Percentiles rank a stretch among this genome's conserved stretches.
These are phyloP conservation scores for Brettanomyces nanus DNA, from an alignment of 805 yeast genomes.

Conservation along the genomic window DNA sequence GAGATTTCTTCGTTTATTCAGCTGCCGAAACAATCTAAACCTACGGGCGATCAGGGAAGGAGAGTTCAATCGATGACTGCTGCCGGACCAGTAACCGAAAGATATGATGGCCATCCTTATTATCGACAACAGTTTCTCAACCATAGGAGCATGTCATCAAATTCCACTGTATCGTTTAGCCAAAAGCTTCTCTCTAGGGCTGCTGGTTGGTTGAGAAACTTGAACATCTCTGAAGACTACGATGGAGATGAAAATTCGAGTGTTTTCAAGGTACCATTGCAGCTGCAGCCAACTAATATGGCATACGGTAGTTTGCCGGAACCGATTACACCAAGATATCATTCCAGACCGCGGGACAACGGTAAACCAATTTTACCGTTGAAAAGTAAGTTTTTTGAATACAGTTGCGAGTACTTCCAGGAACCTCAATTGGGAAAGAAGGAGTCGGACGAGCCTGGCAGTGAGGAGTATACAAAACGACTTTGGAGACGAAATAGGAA, in stretches of 20 bases:
- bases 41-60: slow-evolving; percentile 4
- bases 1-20: background rate
- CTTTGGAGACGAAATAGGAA: slow-evolving; percentile 88
- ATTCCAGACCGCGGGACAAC: slow-evolving; percentile 20
- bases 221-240: slow-evolving; percentile 15
- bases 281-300: slow-evolving; percentile 20
- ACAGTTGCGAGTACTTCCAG: slow-evolving; percentile 84
- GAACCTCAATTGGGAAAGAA: slow-evolving; percentile 88
- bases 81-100: slow-evolving; percentile 5
- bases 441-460: slow-evolving; percentile 88
- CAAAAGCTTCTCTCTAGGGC: slow-evolving; percentile 2
- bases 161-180: slow-evolving; percentile 5
- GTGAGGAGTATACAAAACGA: slow-evolving; percentile 71
- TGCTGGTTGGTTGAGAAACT: slow-evolving; percentile 13
- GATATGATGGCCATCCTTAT: slow-evolving; percentile 1
- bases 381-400: slow-evolving; percentile 59
- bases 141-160: slow-evolving; percentile 6
- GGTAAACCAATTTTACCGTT: slow-evolving; percentile 43
- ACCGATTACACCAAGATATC: slow-evolving; percentile 54
- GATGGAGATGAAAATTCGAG: slow-evolving; percentile 16
- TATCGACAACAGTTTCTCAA: background rate
- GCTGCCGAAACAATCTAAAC: background rate
- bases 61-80: slow-evolving; percentile 20
- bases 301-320: slow-evolving; percentile 36
- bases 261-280: slow-evolving; percentile 12